Base-by-base conservation (phyloP, 73 alveolate genomes). In the Paramecium primaurelia region DNA sequence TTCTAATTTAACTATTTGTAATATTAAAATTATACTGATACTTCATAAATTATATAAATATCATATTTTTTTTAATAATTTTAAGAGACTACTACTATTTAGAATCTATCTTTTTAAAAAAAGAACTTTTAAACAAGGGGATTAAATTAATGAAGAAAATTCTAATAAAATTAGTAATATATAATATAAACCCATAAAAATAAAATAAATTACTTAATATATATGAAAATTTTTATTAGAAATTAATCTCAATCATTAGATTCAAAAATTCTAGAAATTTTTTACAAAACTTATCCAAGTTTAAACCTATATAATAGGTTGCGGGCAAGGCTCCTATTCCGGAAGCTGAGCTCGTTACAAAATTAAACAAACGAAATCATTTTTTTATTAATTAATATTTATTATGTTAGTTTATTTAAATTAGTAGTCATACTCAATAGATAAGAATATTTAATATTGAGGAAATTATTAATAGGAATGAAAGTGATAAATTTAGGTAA, bases 251-350 rank as follows among this genome's bases (percentile, higher is more conserved):
- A 64, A 28, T 64, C 84, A 11, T 26, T 8, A 59, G 51, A 64
- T 64, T 64, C 77, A 18, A 22, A 16, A 8, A 1, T 59, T 1
- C 4, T 34, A 0, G 16, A 40, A 1, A 1, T 7, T 0, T 40
- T 12, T 40, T 40, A 40, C 49, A 12, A 73, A 73, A 73, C 12
- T 40, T 73, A 73, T 73, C 87, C 87, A 73, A 73, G 87, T 73
- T 73, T 73, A 73, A 73, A 37, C 87, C 87, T 73, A 73, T 36
- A 37, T 73, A 73, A 37, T 73, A 40, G 87, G 87, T 73, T 73
- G 64, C 64, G 87, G 87, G 87, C 87, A 20, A 73, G 87, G 87
- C 87, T 73, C 87, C 87, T 73, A 73, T 73, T 73, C 64, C 87
- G 87, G 87, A 73, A 73, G 87, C 87, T 40, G 59, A 73, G 59